phyloP scores from a whole-genome alignment of 192 early-diverging fungal species.

The Ambispora gerdemannii region DNA sequence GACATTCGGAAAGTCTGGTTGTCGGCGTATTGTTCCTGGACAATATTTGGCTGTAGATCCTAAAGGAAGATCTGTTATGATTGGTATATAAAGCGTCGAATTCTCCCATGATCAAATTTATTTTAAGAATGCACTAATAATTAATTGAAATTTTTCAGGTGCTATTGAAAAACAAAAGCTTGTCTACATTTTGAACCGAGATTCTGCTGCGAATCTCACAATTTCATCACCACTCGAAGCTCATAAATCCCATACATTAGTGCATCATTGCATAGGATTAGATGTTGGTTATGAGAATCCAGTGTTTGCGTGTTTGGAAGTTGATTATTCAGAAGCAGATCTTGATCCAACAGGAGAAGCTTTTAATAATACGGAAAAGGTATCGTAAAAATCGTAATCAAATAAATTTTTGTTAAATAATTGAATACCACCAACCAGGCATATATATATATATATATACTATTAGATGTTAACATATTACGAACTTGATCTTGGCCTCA shows the following conservation, averaged over 20 bases:
- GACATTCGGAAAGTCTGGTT: slow-evolving; percentile 91
- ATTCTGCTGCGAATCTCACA: slow-evolving; percentile 72
- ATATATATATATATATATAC: too few relatives aligned
- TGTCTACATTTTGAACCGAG: slow-evolving; percentile 95
- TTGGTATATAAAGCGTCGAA: slow-evolving; percentile 47
- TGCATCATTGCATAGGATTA: slow-evolving; percentile 78
- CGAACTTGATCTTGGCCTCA: slow-evolving; percentile 96
- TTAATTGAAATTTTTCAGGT: slow-evolving; percentile 51
- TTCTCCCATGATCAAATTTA: neutral
- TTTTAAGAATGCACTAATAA: too few relatives aligned
- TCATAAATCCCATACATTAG: slow-evolving; percentile 73
- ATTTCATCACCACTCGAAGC: slow-evolving; percentile 97
- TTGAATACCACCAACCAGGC: too few relatives aligned
- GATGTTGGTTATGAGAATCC: slow-evolving; percentile 99
- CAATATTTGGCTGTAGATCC: slow-evolving; percentile 96
- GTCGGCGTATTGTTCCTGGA: slow-evolving; percentile 86
- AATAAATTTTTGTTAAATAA: too few relatives aligned
- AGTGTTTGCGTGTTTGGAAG: slow-evolving; percentile 91
- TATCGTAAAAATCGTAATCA: too few relatives aligned
- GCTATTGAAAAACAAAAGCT: slow-evolving; percentile 93
- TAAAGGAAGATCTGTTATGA: slow-evolving; percentile 93
- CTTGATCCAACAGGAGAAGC: slow-evolving; percentile 70
- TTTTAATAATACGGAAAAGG: slow-evolving; percentile 70
- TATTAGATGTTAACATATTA: slow-evolving; percentile 80
- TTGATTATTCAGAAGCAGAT: slow-evolving; percentile 80